Evolutionary conservation across 1,284 basidiomycete genomes (phyloP).

Genomic region (Athelia sp.): DNA sequence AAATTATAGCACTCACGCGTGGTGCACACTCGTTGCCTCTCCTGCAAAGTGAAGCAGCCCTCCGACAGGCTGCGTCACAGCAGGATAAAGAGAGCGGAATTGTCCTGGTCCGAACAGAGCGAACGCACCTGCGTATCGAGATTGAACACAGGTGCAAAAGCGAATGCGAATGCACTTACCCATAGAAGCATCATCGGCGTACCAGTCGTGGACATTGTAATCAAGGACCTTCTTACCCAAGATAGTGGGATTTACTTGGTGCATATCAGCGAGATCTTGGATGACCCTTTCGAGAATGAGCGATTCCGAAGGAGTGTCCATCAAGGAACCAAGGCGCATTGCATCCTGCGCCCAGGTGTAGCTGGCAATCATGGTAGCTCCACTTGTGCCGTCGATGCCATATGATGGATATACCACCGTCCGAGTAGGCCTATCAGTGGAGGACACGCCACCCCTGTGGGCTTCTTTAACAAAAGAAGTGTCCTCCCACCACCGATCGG

Average conservation of each 20-base stretch:
- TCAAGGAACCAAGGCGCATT: constrained; percentile 12
- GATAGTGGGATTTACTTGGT: constrained; percentile 10
- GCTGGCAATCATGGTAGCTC: constrained; percentile 15
- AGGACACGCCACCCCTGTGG: constrained; percentile 8
- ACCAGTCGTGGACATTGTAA: constrained; percentile 12
- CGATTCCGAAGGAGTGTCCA: constrained; percentile 2
- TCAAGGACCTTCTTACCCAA: constrained; percentile 11
- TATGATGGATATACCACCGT: constrained; percentile 22
- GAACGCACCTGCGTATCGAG: constrained; percentile 13
- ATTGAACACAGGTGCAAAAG: constrained; percentile 1
- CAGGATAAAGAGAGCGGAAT: constrained; percentile 14
- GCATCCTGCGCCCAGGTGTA: constrained; percentile 20
- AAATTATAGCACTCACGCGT: constrained; percentile 11
- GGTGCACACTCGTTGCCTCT: constrained; percentile 18
- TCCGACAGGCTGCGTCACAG: constrained; percentile 11
- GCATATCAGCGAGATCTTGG: constrained; percentile 15
- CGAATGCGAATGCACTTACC: neutral
- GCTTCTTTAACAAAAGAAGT: constrained; percentile 1
- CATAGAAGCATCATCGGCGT: constrained; percentile 1
- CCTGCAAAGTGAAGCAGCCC: constrained; percentile 20
- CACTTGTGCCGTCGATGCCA: constrained; percentile 8
- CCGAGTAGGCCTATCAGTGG: constrained; percentile 15
- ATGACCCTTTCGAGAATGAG: constrained; percentile 12
- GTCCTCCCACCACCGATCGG: constrained; percentile 9
- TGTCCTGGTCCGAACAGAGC: constrained; percentile 18